These are phyloP conservation scores for Macroventuria anomochaeta DNA, from an alignment of 2,329 filamentous ascomycete species.

Conservation along the genomic window DNA sequence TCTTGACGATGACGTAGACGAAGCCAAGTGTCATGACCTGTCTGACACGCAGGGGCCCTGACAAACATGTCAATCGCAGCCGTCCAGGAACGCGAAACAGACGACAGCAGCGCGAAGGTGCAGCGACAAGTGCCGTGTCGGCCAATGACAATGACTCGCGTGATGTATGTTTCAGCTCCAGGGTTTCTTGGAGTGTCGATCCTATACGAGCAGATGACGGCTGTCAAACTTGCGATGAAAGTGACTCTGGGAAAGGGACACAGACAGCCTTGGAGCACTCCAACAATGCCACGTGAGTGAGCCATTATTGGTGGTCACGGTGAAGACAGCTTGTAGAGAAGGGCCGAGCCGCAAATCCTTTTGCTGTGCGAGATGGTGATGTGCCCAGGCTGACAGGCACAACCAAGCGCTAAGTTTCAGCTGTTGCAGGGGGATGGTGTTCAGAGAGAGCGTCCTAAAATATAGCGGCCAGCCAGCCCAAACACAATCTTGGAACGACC, in stretches of 20 bases:
- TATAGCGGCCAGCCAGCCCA: conserved; percentile 4
- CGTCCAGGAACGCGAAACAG: conserved; percentile 6
- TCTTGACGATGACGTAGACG: too few species aligned
- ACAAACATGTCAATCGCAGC: conserved; percentile 6
- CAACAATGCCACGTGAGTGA: background rate
- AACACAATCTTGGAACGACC: conserved; percentile 9
- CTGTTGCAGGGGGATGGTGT: conserved; percentile 12
- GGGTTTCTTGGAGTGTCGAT: conserved; percentile 8
- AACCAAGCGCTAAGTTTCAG: conserved; percentile 18
- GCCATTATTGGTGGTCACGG: background rate
- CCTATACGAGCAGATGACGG: conserved; percentile 7
- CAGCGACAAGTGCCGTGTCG: background rate
- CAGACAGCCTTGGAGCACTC: background rate
- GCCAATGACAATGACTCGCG: conserved; percentile 9
- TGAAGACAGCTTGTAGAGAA: conserved; percentile 2
- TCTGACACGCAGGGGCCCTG: too few species aligned
- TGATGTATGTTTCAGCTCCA: conserved; percentile 7
- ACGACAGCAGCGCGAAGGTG: background rate
- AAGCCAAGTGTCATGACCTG: too few species aligned
- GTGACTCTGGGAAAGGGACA: background rate
- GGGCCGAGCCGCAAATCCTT: conserved; percentile 16
- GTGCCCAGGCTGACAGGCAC: conserved; percentile 16
- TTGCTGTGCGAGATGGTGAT: conserved; percentile 11
- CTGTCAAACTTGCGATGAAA: background rate
- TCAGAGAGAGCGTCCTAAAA: conserved; percentile 4